These are phyloP conservation scores for Trichosporon sp. DNA, from an alignment of 1,284 basidiomycete species.

Conservation along the genomic window DNA sequence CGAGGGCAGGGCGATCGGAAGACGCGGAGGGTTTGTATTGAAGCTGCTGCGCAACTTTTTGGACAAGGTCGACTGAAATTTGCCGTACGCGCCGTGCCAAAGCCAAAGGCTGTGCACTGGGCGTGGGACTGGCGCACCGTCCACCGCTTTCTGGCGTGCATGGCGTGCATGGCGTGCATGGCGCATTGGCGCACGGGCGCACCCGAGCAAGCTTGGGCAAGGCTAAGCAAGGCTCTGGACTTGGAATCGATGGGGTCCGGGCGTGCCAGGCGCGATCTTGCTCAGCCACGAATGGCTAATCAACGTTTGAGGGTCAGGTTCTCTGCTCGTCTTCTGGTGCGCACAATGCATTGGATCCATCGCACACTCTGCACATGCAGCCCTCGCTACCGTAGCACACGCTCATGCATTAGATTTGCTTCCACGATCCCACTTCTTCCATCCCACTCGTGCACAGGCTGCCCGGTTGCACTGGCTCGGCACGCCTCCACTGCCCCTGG, in stretches of 20 bases:
- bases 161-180: not conserved
- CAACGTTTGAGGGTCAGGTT: slow-evolving; percentile 1
- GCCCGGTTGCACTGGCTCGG: not conserved
- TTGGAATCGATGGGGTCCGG: not conserved
- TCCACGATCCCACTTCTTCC: not conserved
- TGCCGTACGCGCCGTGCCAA: not conserved
- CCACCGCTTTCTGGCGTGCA: no score
- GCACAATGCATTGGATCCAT: no score
- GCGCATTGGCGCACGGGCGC: slow-evolving; percentile 5
- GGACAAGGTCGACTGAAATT: not conserved
- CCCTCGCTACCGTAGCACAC: not conserved
- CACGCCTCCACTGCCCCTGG: not conserved
- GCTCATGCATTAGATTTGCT: slow-evolving; percentile 1
- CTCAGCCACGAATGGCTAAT: slow-evolving; percentile 7
- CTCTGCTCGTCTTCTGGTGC: not conserved
- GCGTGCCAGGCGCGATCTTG: not conserved
- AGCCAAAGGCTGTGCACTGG: not conserved
- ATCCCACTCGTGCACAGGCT: not conserved
- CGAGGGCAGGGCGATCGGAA: not conserved
- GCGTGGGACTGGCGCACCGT: no score
- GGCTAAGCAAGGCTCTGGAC: not conserved
- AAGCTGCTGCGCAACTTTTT: not conserved
- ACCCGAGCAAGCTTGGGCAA: not conserved
- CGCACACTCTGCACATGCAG: not conserved
- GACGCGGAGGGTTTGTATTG: not conserved